These are phyloP conservation scores for Thermomyces lanuginosus DNA, from an alignment of 2,329 filamentous ascomycete species.

Conservation along the genomic window DNA sequence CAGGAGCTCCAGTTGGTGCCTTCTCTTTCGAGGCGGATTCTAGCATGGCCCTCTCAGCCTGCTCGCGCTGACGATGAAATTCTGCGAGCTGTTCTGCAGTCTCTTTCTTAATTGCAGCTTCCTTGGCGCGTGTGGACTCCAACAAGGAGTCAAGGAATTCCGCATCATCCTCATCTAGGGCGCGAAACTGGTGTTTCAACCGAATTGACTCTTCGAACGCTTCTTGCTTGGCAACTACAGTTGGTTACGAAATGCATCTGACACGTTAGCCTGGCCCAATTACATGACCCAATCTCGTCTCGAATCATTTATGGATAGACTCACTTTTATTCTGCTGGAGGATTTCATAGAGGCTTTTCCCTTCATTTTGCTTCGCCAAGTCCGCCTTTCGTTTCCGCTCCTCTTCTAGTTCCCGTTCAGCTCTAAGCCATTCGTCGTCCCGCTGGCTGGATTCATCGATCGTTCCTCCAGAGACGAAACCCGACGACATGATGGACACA, in stretches of 20 bases:
- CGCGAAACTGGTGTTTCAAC: constrained; percentile 35
- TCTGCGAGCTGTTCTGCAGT: constrained; percentile 42
- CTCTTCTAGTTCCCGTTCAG: constrained; percentile 30
- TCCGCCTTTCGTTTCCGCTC: constrained; percentile 30
- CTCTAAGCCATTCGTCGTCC: constrained; percentile 29
- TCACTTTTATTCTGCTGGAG: constrained; percentile 36
- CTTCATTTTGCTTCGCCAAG: constrained; percentile 36
- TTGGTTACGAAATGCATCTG: constrained; percentile 16
- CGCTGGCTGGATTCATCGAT: constrained; percentile 23
- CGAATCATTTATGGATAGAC: constrained; percentile 7
- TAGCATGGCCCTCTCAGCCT: constrained; percentile 36
- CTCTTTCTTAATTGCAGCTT: constrained; percentile 41
- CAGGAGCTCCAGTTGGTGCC: constrained; percentile 6
- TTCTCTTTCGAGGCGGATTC: constrained; percentile 21
- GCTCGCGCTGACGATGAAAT: constrained; percentile 44
- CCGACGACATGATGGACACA: constrained; percentile 30
- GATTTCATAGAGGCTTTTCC: constrained; percentile 34
- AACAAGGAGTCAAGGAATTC: constrained; percentile 40
- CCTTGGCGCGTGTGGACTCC: constrained; percentile 40
- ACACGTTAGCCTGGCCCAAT: constrained; percentile 21
- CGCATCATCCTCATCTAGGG: constrained; percentile 36
- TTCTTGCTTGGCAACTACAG: constrained; percentile 33
- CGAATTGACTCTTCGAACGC: constrained; percentile 35
- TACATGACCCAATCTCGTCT: background rate
- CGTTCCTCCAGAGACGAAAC: constrained; percentile 30